phyloP scores from a whole-genome alignment of 768 basidiomycete species.

The Cystoderma amianthinum region DNA sequence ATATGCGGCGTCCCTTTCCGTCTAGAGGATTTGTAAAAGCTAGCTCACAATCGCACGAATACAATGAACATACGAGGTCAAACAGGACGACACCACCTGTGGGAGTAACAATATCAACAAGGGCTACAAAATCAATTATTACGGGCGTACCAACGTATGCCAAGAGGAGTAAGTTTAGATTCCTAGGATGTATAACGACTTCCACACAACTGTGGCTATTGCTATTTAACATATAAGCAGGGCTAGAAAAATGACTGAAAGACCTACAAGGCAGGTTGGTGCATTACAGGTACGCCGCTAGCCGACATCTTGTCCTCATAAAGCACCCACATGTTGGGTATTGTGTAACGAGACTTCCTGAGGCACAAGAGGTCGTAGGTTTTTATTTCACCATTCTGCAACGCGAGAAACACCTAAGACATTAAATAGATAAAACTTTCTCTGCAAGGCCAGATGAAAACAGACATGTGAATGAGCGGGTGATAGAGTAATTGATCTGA shows the following conservation, averaged over 20 bases:
- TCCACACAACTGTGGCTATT: conserved; percentile 44
- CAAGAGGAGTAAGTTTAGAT: conserved; percentile 65
- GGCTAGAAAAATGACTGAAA: neutral
- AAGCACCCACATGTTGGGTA: conserved; percentile 72
- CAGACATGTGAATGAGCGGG: conserved; percentile 70
- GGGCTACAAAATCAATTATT: too few relatives aligned
- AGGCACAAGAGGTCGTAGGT: conserved; percentile 74
- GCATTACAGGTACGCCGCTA: conserved; percentile 29
- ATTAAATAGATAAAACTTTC: conserved; percentile 2
- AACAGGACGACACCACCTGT: conserved; percentile 55
- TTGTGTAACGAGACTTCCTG: conserved; percentile 55
- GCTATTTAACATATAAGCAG: neutral
- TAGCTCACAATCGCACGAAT: neutral
- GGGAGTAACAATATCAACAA: too few relatives aligned
- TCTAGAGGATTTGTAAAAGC: conserved; percentile 15
- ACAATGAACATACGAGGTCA: conserved; percentile 41
- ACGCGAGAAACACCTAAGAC: conserved; percentile 38
- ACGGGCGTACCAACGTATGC: conserved; percentile 65
- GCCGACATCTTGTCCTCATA: conserved; percentile 53
- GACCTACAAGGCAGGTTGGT: conserved; percentile 25
- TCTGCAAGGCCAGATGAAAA: too few relatives aligned
- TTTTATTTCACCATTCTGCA: conserved; percentile 51
- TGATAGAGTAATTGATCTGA: conserved; percentile 53
- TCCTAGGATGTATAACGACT: conserved; percentile 59
- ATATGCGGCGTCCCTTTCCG: conserved; percentile 43